Evolutionary conservation across 2,329 filamentous ascomycete species (phyloP), one percentile per base, ranked within the genome.

Genomic region (Phialemoniopsis sp.): DNA sequence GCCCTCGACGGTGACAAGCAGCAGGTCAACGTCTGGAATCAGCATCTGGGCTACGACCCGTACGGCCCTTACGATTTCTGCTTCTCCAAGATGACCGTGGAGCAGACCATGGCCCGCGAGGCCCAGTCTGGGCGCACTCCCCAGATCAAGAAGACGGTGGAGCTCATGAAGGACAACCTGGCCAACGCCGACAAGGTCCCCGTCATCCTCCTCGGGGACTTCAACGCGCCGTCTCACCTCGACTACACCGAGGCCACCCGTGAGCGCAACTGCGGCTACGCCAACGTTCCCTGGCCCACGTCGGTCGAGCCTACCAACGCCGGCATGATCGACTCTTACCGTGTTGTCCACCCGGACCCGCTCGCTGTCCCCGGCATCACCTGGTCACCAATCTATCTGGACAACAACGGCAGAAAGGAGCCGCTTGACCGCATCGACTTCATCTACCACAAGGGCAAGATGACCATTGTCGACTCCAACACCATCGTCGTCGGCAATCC

Each of bases 31-130:
- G 48, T 66, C 34, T 65, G 57, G 51, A 58, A 55, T 18, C 53
- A 54, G 31, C 64, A 68, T 37, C 42, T 67, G 7, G 62, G 57
- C 3, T 60, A 57, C 32, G 48, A 51, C 16, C 66, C 66, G 0
- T 68, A 69, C 33, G 65, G 66, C 1, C 66, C 66, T 1, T 68
- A 68, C 42, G 65, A 66, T 35, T 63, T 66, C 41, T 68, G 66
- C 54, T 67, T 58, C 33, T 51, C 60, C 31, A 49, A 58, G 13
- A 56, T 59, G 52, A 46, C 50, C 3, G 44, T 55, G 3, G 58
- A 61, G 2, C 38, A 54, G 34, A 60, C 67, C 4, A 44, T 66
- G 3, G 37, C 54, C 40, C 49, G 55, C 8, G 66, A 68, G 42
- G 50, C 41, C 5, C 29, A 57, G 32, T 67, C 64, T 0, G 56